A percentile compares a stretch with the other conserved stretches of the same genome.
Conservation (phyloP, 352 stramenopile species). For the Globisporangium barbulae region DNA sequence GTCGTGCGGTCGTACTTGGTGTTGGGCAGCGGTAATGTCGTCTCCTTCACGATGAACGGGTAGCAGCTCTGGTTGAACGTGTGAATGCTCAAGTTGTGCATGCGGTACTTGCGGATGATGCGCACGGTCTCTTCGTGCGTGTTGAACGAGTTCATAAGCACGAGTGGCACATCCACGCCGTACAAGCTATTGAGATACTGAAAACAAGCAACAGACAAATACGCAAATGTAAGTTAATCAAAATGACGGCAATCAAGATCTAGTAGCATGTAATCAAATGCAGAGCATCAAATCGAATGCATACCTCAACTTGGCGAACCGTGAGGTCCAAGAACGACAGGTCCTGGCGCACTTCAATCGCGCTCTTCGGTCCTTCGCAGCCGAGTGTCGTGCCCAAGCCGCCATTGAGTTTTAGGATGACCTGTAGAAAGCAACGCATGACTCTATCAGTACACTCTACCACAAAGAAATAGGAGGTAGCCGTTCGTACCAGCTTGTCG, state of each 20-base stretch:
- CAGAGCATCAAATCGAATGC: conserved; percentile 1
- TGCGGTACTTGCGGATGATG: conserved; percentile 97
- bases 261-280: not conserved
- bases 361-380: conserved; percentile 91
- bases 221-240: not conserved
- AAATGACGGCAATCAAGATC: conserved; percentile 1
- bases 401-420: conserved; percentile 99
- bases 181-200: conserved; percentile 91
- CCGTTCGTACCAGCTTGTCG: conserved; percentile 84
- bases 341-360: conserved; percentile 92
- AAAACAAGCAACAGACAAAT: not conserved
- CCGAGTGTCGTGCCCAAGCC: conserved; percentile 98
- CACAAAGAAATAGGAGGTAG: not conserved
- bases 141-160: conserved; percentile 99
- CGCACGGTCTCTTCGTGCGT: conserved; percentile 97
- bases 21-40: conserved; percentile 84
- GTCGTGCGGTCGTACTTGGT: conserved; percentile 82
- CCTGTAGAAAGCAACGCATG: conserved; percentile 16
- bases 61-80: conserved; percentile 95
- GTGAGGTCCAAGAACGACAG: conserved; percentile 98
- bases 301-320: conserved; percentile 95
- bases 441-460: conserved; percentile 4
- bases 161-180: conserved; percentile 96
- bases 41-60: conserved; percentile 89
- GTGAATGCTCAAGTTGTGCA: conserved; percentile 94